Conservation (phyloP, 139 green algal genomes). For the Tetraselmis striata region DNA sequence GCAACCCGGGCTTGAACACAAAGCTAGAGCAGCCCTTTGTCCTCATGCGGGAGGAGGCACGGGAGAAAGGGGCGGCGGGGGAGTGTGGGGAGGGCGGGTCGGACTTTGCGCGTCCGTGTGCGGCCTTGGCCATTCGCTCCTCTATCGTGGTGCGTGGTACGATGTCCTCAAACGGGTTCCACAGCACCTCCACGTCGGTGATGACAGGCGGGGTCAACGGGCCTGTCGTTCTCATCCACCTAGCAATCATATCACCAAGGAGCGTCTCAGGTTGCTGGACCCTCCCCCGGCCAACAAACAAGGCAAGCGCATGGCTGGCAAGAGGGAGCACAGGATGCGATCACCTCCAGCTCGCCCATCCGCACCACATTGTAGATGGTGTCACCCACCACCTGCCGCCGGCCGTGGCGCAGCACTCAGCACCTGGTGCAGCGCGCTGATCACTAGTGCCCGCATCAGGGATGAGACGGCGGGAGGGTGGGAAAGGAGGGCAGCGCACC, state of each 20-base stretch:
- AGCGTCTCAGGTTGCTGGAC: too few species aligned
- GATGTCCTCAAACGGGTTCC: conserved; percentile 96
- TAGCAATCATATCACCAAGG: too few species aligned
- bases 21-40: too few species aligned
- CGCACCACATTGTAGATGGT: conserved; percentile 88
- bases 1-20: conserved; percentile 2
- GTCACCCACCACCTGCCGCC: conserved; percentile 50
- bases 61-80: too few species aligned
- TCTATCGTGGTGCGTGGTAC: conserved; percentile 50
- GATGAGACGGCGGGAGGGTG: not conserved
- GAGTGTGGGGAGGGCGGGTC: too few species aligned
- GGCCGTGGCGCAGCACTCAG: not conserved
- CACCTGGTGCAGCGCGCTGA: too few species aligned
- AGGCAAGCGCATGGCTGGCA: too few species aligned
- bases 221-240: conserved; percentile 57
- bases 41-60: too few species aligned
- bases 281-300: too few species aligned
- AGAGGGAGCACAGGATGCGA: too few species aligned
- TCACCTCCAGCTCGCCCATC: conserved; percentile 77
- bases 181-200: conserved; percentile 66
- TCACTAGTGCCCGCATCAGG: too few species aligned
- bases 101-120: not conserved
- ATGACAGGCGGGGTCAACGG: conserved; percentile 64
- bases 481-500: not conserved
- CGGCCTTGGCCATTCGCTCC: conserved; percentile 8